Conservation (phyloP, 23 red algal species). For the Gracilaria gracilis region DNA sequence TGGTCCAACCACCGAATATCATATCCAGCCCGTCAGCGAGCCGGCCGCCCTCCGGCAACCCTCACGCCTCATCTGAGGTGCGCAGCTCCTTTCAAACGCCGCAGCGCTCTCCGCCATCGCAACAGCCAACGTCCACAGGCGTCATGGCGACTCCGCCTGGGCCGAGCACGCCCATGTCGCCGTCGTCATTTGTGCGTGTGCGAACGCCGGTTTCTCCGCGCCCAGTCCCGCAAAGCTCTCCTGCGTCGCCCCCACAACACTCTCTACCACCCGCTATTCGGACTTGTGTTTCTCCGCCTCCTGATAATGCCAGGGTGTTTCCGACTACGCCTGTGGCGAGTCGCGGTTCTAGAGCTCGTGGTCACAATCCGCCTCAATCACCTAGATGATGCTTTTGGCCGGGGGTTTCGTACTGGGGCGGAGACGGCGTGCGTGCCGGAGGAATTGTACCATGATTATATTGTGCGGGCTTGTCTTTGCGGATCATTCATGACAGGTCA, state of each 20-base stretch:
- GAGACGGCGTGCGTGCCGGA: neutral
- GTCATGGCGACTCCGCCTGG: constrained; percentile 16
- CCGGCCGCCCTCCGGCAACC: neutral
- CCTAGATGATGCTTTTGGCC: neutral
- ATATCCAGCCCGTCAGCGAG: neutral
- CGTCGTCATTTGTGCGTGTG: neutral
- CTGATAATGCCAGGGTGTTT: neutral
- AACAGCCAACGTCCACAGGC: neutral
- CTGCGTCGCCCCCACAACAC: constrained; percentile 6
- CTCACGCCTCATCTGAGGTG: neutral
- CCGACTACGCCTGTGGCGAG: neutral
- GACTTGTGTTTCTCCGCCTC: neutral
- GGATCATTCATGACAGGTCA: neutral
- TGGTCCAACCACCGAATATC: neutral
- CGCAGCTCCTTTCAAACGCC: constrained; percentile 14
- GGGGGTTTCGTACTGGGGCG: neutral
- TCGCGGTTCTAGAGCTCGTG: neutral
- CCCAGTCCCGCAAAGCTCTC: neutral
- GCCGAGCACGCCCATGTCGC: constrained; percentile 16
- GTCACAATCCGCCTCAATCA: neutral
- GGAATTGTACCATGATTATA: neutral
- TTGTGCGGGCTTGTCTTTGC: neutral
- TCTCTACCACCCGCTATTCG: constrained; percentile 10
- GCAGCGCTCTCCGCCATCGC: neutral
- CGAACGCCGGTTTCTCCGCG: constrained; percentile 11